Evolutionary conservation across 441 rosid genomes (phyloP), one percentile per base, ranked within the genome.

Genomic region (Pelargonium citronellum): DNA sequence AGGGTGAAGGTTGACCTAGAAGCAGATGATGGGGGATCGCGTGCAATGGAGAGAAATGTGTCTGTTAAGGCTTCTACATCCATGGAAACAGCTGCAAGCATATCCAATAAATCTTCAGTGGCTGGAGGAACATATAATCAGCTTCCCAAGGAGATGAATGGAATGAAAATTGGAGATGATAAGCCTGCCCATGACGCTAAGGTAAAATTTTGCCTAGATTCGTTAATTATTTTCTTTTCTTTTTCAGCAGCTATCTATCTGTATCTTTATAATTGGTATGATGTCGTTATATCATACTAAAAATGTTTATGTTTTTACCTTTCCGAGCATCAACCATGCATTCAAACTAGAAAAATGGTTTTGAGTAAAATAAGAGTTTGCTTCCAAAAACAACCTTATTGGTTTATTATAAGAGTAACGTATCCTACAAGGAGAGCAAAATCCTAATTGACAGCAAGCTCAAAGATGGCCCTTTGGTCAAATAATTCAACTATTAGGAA

Each of bases 81-180:
- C 12, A 65, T 83, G 72, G 88, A 79, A 66, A 74, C 63, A 76
- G 84, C 75, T 71, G 89, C 88, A 0, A 87, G 84, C 72, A 78
- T 91, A 2, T 87, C 95, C 6, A 64, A 82, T 64, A 64, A 24
- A 58, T 41, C 83, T 69, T 74, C 82, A 22, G 53, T 73, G 78
- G 68, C 74, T 51, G 73, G 77, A 70, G 69, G 63, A 58, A 27
- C 22, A 19, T 58, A 20, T 19, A 12, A 24, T 13, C 63, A 58
- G 69, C 72, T 91, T 69, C 96, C 94, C 1, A 91, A 89, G 76
- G 99, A 90, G 82, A 84, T 91, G 96, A 91, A 87, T 76, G 95
- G 90, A 77, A 87, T 94, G 97, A 90, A 87, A 78, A 87, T 94
- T 57, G 84, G 95, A 41, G 96, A 91, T 75, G 96, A 91, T 47